Evolutionary conservation across 2,329 filamentous ascomycete species (phyloP).

Genomic region (Claviceps cyperi): DNA sequence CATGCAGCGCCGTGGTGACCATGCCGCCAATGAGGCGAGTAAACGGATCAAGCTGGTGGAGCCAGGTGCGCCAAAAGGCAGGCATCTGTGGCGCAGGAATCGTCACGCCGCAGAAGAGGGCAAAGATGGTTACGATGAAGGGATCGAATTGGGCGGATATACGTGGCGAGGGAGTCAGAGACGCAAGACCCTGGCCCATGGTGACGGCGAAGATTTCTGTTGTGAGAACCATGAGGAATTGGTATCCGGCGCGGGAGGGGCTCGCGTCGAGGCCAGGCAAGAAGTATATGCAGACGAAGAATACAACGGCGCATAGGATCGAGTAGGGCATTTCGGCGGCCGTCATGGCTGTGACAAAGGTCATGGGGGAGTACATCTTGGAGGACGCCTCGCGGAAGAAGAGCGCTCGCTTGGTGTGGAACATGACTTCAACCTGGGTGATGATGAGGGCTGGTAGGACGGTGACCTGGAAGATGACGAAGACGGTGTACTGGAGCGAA

Average conservation of each 20-base stretch:
- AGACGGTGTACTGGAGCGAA: slow-evolving; percentile 72
- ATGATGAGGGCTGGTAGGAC: slow-evolving; percentile 74
- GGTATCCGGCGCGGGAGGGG: slow-evolving; percentile 59
- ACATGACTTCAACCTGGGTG: slow-evolving; percentile 68
- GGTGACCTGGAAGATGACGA: slow-evolving; percentile 81
- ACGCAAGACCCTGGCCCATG: slow-evolving; percentile 60
- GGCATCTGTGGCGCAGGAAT: slow-evolving; percentile 69
- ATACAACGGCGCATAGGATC: slow-evolving; percentile 62
- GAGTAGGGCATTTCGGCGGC: slow-evolving; percentile 75
- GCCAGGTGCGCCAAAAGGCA: slow-evolving; percentile 63
- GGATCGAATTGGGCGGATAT: slow-evolving; percentile 71
- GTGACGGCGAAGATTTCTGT: slow-evolving; percentile 78
- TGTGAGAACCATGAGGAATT: slow-evolving; percentile 73
- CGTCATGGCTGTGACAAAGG: slow-evolving; percentile 66
- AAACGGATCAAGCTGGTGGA: slow-evolving; percentile 73
- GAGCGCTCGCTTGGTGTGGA: slow-evolving; percentile 62
- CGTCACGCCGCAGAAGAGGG: slow-evolving; percentile 77
- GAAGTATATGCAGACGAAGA: slow-evolving; percentile 76
- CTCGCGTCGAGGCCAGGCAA: slow-evolving; percentile 58
- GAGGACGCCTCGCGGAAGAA: slow-evolving; percentile 76
- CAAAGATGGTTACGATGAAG: slow-evolving; percentile 68
- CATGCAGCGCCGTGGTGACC: slow-evolving; percentile 63
- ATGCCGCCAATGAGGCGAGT: slow-evolving; percentile 70
- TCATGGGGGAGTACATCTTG: slow-evolving; percentile 73
- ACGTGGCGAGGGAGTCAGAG: slow-evolving; percentile 64